phyloP scores from a whole-genome alignment of 2,329 filamentous ascomycete genomes.

The Cadophora malorum region DNA sequence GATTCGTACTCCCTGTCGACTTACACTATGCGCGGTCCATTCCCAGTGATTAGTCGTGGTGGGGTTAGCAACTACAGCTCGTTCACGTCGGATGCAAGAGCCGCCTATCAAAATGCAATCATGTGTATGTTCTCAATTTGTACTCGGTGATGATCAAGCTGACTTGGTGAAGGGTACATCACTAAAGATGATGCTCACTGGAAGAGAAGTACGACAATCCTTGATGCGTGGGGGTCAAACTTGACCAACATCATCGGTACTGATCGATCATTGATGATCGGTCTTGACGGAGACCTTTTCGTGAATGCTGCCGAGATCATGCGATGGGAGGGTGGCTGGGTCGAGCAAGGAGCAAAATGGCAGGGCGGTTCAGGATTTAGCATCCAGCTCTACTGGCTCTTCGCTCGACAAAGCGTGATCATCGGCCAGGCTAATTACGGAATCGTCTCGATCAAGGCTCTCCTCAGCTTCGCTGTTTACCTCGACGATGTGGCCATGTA shows the following conservation, averaged over 20 bases:
- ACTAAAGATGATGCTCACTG: constrained; percentile 48
- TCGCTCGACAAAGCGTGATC: constrained; percentile 48
- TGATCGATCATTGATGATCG: constrained; percentile 48
- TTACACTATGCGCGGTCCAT: constrained; percentile 36
- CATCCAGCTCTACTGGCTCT: constrained; percentile 51
- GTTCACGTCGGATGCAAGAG: constrained; percentile 48
- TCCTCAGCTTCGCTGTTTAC: constrained; percentile 50
- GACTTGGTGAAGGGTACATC: constrained; percentile 45
- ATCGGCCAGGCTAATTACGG: constrained; percentile 53
- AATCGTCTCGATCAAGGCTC: constrained; percentile 49
- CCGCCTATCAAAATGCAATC: constrained; percentile 49
- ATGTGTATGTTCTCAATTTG: constrained; percentile 41
- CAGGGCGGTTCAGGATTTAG: constrained; percentile 48
- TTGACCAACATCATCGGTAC: constrained; percentile 46
- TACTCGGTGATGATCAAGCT: constrained; percentile 27
- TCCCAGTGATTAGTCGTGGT: constrained; percentile 45
- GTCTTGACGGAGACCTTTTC: constrained; percentile 49
- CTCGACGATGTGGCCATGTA: constrained; percentile 50
- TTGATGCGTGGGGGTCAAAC: constrained; percentile 48
- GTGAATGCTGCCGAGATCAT: constrained; percentile 53
- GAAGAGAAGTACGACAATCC: constrained; percentile 46
- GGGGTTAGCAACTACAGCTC: constrained; percentile 47
- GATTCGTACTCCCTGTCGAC: no score
- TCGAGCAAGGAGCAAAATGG: constrained; percentile 46
- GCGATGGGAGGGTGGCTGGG: constrained; percentile 52